A percentile compares a stretch with the other conserved stretches of the same genome.
Evolutionary conservation across 78 protist species (phyloP).

Genomic region (Planoprotostelium fungivorum): DNA sequence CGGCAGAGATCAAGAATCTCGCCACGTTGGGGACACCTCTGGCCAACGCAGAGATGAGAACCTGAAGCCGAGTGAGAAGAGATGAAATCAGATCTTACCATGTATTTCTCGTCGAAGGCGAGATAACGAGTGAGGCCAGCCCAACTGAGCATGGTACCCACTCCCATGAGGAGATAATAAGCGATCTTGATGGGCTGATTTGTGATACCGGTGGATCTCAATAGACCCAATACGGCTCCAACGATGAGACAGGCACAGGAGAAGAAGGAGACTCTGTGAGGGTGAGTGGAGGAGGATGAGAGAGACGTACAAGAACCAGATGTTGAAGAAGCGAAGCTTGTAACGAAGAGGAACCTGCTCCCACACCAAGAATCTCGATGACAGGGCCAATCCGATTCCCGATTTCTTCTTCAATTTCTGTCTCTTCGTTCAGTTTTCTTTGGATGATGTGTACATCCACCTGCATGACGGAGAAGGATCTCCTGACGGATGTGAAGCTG

Average conservation of each 20-base stretch:
- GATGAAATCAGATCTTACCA: background rate
- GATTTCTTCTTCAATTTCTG: background rate
- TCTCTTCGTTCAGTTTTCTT: background rate
- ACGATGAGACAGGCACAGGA: background rate
- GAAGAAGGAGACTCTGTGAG: background rate
- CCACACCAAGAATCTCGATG: constrained; percentile 8
- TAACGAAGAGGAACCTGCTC: constrained; percentile 23
- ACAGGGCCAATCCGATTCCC: background rate
- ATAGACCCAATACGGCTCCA: background rate
- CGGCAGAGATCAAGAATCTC: constrained; percentile 46
- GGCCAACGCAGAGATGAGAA: constrained; percentile 31
- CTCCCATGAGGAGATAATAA: constrained; percentile 12
- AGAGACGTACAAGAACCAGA: constrained; percentile 28
- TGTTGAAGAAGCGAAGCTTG: constrained; percentile 53
- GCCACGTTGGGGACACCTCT: constrained; percentile 39
- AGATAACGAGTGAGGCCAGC: constrained; percentile 34
- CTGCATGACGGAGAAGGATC: background rate
- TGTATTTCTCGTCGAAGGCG: constrained; percentile 32
- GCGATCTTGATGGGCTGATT: background rate
- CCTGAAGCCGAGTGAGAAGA: background rate
- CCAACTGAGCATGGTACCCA: constrained; percentile 32
- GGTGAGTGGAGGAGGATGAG: background rate
- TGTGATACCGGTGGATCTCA: background rate
- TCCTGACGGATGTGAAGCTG: background rate
- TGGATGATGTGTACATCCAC: background rate